phyloP scores from a whole-genome alignment of 2,329 filamentous ascomycete species.

The Aureobasidium leucospermi region DNA sequence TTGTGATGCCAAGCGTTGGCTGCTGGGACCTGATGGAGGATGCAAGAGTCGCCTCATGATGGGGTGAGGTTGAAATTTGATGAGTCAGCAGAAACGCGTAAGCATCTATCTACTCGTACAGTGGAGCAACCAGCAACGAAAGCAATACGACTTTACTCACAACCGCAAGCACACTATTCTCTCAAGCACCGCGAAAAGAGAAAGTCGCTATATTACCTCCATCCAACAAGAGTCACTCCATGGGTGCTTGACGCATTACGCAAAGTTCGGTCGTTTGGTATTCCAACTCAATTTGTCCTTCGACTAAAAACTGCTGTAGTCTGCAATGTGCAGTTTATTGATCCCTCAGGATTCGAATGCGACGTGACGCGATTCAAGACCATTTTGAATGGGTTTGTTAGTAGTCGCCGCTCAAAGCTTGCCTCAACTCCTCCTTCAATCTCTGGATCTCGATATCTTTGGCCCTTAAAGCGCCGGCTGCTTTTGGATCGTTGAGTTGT shows the following conservation, averaged over 20 bases:
- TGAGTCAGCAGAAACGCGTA: constrained; percentile 3
- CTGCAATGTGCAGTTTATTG: no score
- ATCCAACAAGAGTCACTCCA: no score
- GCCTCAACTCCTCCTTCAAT: constrained; percentile 1
- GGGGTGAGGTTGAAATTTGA: not conserved
- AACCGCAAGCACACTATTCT: no score
- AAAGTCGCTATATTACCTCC: no score
- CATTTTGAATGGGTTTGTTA: no score
- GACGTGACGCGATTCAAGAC: no score
- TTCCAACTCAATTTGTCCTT: no score
- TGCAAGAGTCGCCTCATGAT: constrained; percentile 3
- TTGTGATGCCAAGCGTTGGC: constrained; percentile 1
- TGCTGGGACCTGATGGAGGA: not conserved
- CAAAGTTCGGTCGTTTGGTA: no score
- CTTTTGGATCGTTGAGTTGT: not conserved
- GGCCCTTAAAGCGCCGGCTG: not conserved
- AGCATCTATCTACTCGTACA: not conserved
- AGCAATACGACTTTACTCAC: not conserved
- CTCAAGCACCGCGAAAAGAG: no score
- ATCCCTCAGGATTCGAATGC: no score
- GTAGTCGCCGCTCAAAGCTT: not conserved
- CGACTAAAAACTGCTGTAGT: no score
- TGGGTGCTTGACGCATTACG: no score
- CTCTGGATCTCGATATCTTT: not conserved
- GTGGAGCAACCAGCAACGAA: not conserved